Percentiles rank a stretch among this genome's conserved stretches.
Evolutionary conservation across 345 rosid genomes (phyloP).

Genomic region (Rhizophora mangle): DNA sequence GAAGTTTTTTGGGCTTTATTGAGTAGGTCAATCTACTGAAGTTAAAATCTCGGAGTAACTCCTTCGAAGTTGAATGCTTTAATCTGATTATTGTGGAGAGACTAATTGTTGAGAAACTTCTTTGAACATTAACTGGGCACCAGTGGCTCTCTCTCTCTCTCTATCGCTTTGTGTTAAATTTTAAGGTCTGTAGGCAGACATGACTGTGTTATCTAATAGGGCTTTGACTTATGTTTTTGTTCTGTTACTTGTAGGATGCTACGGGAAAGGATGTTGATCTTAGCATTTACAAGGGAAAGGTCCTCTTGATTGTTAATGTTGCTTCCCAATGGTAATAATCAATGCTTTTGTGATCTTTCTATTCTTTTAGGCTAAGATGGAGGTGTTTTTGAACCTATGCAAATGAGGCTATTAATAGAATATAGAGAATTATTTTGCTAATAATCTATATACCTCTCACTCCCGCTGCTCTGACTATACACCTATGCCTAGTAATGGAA

Average conservation of each 20-base stretch:
- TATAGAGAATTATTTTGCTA: no score
- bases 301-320: slow-evolving; percentile 85
- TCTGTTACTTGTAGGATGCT: slow-evolving; percentile 56
- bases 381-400: background rate
- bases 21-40: no score
- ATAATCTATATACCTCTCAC: no score
- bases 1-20: no score
- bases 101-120: no score
- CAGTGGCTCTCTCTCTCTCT: no score
- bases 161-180: background rate
- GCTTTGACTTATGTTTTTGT: background rate
- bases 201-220: background rate
- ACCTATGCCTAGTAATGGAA: background rate
- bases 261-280: slow-evolving; percentile 73
- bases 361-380: background rate
- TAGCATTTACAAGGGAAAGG: slow-evolving; percentile 78
- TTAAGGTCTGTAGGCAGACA: background rate
- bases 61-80: no score
- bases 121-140: no score
- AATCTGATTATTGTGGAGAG: no score
- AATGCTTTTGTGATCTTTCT: background rate
- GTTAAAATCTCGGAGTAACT: no score
- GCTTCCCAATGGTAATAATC: slow-evolving; percentile 81
- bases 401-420: background rate
- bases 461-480: background rate